Evolutionary conservation across 495 filamentous ascomycete species (phyloP).

Genomic region (Cetradonia linearis): DNA sequence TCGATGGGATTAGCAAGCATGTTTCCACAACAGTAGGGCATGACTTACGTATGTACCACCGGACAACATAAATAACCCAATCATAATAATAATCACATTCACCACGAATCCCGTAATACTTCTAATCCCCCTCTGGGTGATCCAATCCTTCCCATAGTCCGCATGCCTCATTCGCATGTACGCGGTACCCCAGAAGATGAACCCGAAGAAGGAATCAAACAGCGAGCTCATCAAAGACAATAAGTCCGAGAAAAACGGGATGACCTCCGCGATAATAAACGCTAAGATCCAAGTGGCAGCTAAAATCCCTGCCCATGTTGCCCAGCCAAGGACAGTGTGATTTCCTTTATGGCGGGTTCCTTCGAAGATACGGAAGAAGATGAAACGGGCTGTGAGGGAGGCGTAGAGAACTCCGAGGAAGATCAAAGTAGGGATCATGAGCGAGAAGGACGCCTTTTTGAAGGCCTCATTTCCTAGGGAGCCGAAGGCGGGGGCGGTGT

Average conservation of each 20-base stretch:
- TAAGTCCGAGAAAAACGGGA: slow-evolving; percentile 81
- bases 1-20: slow-evolving; percentile 3
- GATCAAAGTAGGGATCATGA: slow-evolving; percentile 88
- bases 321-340: slow-evolving; percentile 77
- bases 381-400: slow-evolving; percentile 74
- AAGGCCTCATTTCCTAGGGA: slow-evolving; percentile 58
- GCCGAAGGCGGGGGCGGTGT: slow-evolving; percentile 70
- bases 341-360: slow-evolving; percentile 63
- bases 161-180: slow-evolving; percentile 71
- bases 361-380: slow-evolving; percentile 77
- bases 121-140: slow-evolving; percentile 46
- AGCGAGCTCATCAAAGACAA: slow-evolving; percentile 79
- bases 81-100: slow-evolving; percentile 59
- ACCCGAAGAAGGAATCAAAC: slow-evolving; percentile 88
- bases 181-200: slow-evolving; percentile 87
- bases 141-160: slow-evolving; percentile 53
- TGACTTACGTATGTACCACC: slow-evolving; percentile 68
- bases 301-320: slow-evolving; percentile 63
- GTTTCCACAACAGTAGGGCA: neutral
- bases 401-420: slow-evolving; percentile 84
- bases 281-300: slow-evolving; percentile 62
- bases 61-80: slow-evolving; percentile 65
- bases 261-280: slow-evolving; percentile 79
- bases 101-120: slow-evolving; percentile 52
- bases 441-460: slow-evolving; percentile 78